Evolutionary conservation across 768 basidiomycete species (phyloP).

Genomic region (Fibroporia radiculosa): DNA sequence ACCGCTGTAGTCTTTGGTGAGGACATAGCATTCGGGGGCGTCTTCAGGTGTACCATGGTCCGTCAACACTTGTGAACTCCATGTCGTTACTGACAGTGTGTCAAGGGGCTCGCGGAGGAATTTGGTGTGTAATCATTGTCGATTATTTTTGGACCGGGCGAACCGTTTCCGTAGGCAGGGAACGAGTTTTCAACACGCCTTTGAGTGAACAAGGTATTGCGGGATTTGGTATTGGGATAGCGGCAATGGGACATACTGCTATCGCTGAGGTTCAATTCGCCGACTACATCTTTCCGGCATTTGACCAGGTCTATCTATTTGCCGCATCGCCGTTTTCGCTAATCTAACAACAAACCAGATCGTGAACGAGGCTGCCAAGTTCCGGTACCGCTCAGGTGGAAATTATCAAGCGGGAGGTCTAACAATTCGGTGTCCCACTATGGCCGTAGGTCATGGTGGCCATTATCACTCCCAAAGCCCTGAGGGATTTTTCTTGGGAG

Average conservation of each 20-base stretch:
- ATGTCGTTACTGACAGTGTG: not conserved
- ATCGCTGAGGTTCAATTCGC: slow-evolving; percentile 92
- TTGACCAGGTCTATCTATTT: slow-evolving; percentile 63
- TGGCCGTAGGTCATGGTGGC: slow-evolving; percentile 89
- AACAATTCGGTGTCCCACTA: slow-evolving; percentile 80
- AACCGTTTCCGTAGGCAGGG: slow-evolving; percentile 75
- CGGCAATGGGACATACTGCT: slow-evolving; percentile 89
- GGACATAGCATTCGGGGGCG: slow-evolving; percentile 90
- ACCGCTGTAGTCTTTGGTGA: slow-evolving; percentile 86
- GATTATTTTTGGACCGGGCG: too few relatives aligned
- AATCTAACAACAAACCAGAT: slow-evolving; percentile 37
- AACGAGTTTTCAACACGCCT: slow-evolving; percentile 94
- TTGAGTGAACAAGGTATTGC: slow-evolving; percentile 91
- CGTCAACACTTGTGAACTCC: not conserved
- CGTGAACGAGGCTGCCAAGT: slow-evolving; percentile 93
- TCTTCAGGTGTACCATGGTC: slow-evolving; percentile 91
- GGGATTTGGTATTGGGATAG: slow-evolving; percentile 88
- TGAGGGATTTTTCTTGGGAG: slow-evolving; percentile 91
- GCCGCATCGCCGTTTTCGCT: not conserved
- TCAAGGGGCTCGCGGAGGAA: slow-evolving; percentile 82
- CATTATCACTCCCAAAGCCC: slow-evolving; percentile 94
- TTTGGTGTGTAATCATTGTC: slow-evolving; percentile 43
- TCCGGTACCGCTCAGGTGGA: slow-evolving; percentile 84
- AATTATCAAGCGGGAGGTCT: slow-evolving; percentile 75
- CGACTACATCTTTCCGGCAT: slow-evolving; percentile 90